phyloP scores from a whole-genome alignment of 2,329 filamentous ascomycete species.

The Trichoderma semiorbis region DNA sequence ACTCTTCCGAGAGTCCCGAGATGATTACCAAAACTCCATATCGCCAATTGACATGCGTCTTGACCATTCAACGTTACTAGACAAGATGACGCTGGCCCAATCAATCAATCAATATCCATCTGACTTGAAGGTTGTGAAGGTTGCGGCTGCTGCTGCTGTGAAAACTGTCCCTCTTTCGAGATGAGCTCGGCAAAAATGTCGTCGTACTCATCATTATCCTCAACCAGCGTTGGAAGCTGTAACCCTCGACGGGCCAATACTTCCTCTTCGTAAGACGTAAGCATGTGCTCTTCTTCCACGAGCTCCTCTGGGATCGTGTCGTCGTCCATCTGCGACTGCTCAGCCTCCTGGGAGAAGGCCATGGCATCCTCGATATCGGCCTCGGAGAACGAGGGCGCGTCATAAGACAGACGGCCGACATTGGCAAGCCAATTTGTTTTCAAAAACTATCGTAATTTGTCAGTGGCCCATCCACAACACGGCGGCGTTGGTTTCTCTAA shows the following conservation, averaged over 20 bases:
- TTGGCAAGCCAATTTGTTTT: constrained; percentile 36
- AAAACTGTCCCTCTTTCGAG: constrained; percentile 28
- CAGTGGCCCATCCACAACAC: neutral
- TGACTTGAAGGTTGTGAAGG: constrained; percentile 32
- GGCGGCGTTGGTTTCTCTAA: neutral
- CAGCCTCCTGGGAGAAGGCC: constrained; percentile 31
- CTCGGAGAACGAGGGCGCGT: constrained; percentile 43
- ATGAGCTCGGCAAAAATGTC: constrained; percentile 51
- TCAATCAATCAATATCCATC: constrained; percentile 45
- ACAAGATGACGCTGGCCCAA: constrained; percentile 23
- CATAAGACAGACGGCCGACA: constrained; percentile 32
- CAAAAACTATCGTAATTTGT: constrained; percentile 29
- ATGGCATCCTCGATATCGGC: constrained; percentile 51
- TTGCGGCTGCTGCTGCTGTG: constrained; percentile 15
- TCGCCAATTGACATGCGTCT: neutral
- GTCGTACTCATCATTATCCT: constrained; percentile 57
- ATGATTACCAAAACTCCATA: neutral
- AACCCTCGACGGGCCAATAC: constrained; percentile 26
- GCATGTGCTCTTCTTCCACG: constrained; percentile 54
- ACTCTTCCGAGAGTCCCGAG: constrained; percentile 21
- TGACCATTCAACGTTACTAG: neutral
- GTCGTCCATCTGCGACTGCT: constrained; percentile 33
- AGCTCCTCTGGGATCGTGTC: constrained; percentile 51
- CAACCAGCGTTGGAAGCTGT: constrained; percentile 36
- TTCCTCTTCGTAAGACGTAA: constrained; percentile 44